phyloP scores from a whole-genome alignment of 352 stramenopile species.

The Phytophthora vignae region DNA sequence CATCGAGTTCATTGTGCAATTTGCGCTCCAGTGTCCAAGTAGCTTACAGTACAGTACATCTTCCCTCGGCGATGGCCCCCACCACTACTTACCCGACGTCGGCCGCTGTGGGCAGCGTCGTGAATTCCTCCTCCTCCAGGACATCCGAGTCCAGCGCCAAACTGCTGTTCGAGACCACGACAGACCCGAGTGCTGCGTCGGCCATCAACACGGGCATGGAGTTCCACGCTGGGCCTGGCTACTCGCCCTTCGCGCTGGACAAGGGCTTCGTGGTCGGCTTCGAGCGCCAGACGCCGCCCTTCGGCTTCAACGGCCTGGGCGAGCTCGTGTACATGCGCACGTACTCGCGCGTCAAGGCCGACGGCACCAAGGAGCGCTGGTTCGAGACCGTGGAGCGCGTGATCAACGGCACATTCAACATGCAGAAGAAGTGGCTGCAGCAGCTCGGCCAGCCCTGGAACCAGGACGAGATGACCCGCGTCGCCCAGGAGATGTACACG shows the following conservation, averaged over 20 bases:
- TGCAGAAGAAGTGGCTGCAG: slow-evolving; percentile 91
- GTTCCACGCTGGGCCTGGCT: slow-evolving; percentile 22
- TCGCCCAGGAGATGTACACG: slow-evolving; percentile 91
- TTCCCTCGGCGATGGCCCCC: slow-evolving; percentile 18
- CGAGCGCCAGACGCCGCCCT: slow-evolving; percentile 62
- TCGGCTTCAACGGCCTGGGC: slow-evolving; percentile 95
- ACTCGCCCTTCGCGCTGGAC: slow-evolving; percentile 35
- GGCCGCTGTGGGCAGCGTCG: slow-evolving; percentile 7
- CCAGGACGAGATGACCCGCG: slow-evolving; percentile 48
- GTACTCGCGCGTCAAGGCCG: slow-evolving; percentile 88
- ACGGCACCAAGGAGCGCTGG: slow-evolving; percentile 89
- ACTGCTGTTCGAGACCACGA: slow-evolving; percentile 19
- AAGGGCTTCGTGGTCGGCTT: slow-evolving; percentile 67
- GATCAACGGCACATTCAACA: slow-evolving; percentile 94
- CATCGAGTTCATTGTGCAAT: slow-evolving; percentile 29
- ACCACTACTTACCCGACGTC: slow-evolving; percentile 23
- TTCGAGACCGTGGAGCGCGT: slow-evolving; percentile 93
- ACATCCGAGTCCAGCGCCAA: slow-evolving; percentile 3
- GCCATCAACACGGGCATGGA: slow-evolving; percentile 27
- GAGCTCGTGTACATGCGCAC: slow-evolving; percentile 94
- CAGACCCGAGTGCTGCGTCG: slow-evolving; percentile 11
- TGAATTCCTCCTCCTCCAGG: slow-evolving; percentile 10
- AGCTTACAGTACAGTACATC: neutral
- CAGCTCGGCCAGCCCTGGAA: slow-evolving; percentile 75
- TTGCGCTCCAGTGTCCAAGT: slow-evolving; percentile 4